Evolutionary conservation across 2,329 filamentous ascomycete genomes (phyloP).

Genomic region (Venturia pyrina): DNA sequence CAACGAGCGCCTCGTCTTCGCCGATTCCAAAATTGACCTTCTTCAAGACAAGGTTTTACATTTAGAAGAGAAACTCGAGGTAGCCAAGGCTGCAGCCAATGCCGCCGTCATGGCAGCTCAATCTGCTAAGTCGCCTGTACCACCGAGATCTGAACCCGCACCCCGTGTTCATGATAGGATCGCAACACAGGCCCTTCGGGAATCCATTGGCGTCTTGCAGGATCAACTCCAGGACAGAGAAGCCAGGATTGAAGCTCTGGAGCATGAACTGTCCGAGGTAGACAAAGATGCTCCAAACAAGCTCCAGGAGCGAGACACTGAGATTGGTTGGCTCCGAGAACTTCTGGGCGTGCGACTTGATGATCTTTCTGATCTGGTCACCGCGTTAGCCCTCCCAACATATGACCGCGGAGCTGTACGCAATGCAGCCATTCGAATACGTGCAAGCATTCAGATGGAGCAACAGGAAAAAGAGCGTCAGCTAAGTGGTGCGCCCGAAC

Average conservation of each 20-base stretch:
- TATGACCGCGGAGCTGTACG: slow-evolving; percentile 73
- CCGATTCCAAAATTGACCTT: slow-evolving; percentile 74
- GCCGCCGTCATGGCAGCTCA: slow-evolving; percentile 64
- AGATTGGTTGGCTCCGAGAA: slow-evolving; percentile 91
- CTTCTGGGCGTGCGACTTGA: slow-evolving; percentile 82
- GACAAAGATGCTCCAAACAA: slow-evolving; percentile 73
- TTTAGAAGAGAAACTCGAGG: slow-evolving; percentile 82
- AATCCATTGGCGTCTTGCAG: slow-evolving; percentile 92
- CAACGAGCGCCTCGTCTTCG: slow-evolving; percentile 69
- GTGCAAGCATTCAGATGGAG: slow-evolving; percentile 95
- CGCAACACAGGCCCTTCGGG: slow-evolving; percentile 85
- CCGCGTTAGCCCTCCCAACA: slow-evolving; percentile 60
- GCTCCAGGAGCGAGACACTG: slow-evolving; percentile 83
- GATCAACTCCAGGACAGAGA: slow-evolving; percentile 95
- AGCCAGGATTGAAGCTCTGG: slow-evolving; percentile 76
- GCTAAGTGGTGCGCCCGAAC: slow-evolving; percentile 48
- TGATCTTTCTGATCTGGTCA: slow-evolving; percentile 87
- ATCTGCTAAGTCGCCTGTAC: slow-evolving; percentile 37
- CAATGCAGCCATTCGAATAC: slow-evolving; percentile 85
- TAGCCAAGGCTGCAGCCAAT: slow-evolving; percentile 76
- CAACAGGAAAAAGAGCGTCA: slow-evolving; percentile 87
- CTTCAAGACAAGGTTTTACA: slow-evolving; percentile 76
- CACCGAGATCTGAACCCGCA: slow-evolving; percentile 21
- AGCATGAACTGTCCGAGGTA: slow-evolving; percentile 55
- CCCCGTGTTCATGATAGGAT: slow-evolving; percentile 67